Percentiles rank a stretch among this genome's conserved stretches.
phyloP scores from a whole-genome alignment of 352 stramenopile species.

The Thraustochytrium sp. region DNA sequence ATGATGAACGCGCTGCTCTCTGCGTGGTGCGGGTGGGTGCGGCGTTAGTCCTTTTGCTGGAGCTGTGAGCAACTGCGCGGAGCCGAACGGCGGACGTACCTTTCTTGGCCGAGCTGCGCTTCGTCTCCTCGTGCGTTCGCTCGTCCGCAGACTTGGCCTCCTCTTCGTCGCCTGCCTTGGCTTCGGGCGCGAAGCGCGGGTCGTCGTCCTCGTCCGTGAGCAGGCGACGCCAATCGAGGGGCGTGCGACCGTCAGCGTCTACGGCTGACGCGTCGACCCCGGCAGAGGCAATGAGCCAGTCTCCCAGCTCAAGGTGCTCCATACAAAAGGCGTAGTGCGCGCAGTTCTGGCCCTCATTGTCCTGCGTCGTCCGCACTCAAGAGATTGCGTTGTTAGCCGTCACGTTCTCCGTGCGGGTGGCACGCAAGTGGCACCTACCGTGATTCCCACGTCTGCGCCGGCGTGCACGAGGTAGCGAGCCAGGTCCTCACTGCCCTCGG shows the following conservation, averaged over 20 bases:
- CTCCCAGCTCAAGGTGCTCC: constrained; percentile 35
- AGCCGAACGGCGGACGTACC: neutral
- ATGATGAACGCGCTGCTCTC: constrained; percentile 39
- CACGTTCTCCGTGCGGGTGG: too few relatives aligned
- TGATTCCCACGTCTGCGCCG: neutral
- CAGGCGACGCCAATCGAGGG: neutral
- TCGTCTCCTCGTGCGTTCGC: neutral
- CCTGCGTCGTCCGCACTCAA: too few relatives aligned
- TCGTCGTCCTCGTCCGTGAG: neutral
- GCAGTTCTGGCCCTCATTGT: constrained; percentile 38
- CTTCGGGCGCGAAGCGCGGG: neutral
- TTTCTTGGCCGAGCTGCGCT: neutral
- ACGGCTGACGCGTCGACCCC: constrained; percentile 21
- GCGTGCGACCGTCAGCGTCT: constrained; percentile 34
- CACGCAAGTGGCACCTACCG: too few relatives aligned
- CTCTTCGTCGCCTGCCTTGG: neutral
- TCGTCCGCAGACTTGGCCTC: neutral
- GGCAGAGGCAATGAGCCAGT: neutral
- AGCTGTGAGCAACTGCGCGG: neutral
- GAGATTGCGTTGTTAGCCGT: too few relatives aligned
- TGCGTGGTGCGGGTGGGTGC: neutral
- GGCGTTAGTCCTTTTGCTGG: neutral
- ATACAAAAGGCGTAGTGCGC: constrained; percentile 36
- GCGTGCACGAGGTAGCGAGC: neutral
- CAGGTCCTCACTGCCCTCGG: constrained; percentile 4